A percentile compares a stretch with the other conserved stretches of the same genome.
These are phyloP conservation scores for Solanum hybrid DNA, from an alignment of 305 asterid genomes.

Conservation along the genomic window DNA sequence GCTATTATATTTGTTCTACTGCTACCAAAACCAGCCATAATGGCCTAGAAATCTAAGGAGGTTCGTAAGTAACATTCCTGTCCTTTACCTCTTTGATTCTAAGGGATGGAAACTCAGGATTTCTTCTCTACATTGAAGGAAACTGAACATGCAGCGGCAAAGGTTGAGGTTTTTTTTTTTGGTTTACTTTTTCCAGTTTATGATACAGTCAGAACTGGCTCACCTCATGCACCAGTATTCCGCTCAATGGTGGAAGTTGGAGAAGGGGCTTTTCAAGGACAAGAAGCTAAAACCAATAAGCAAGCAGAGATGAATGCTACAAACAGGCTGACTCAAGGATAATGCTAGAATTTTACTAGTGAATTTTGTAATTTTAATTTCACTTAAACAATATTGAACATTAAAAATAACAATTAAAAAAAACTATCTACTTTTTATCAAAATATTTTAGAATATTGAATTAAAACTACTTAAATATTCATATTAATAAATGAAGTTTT, in stretches of 20 bases:
- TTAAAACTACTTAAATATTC: too few relatives aligned
- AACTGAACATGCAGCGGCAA: constrained; percentile 84
- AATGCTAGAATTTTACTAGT: too few relatives aligned
- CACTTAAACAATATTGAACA: too few relatives aligned
- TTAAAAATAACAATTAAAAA: too few relatives aligned
- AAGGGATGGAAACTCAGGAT: not conserved
- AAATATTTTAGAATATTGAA: too few relatives aligned
- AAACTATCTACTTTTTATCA: too few relatives aligned
- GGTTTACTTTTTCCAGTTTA: constrained; percentile 40
- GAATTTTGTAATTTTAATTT: too few relatives aligned
- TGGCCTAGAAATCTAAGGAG: not conserved
- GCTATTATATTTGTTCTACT: not conserved
- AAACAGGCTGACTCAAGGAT: constrained; percentile 1
- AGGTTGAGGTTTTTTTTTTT: constrained; percentile 25
- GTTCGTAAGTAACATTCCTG: not conserved
- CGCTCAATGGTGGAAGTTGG: constrained; percentile 48
- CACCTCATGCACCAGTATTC: constrained; percentile 44
- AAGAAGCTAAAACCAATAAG: constrained; percentile 56
- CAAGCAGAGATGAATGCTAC: constrained; percentile 81
- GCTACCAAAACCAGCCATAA: not conserved
- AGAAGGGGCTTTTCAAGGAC: constrained; percentile 32
- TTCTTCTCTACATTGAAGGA: constrained; percentile 61
- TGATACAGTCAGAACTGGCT: constrained; percentile 36
- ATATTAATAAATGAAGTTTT: constrained; percentile 15
- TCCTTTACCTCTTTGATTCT: not conserved